Base-by-base conservation (phyloP, 441 rosid species). In the Theobroma grandiflorum region DNA sequence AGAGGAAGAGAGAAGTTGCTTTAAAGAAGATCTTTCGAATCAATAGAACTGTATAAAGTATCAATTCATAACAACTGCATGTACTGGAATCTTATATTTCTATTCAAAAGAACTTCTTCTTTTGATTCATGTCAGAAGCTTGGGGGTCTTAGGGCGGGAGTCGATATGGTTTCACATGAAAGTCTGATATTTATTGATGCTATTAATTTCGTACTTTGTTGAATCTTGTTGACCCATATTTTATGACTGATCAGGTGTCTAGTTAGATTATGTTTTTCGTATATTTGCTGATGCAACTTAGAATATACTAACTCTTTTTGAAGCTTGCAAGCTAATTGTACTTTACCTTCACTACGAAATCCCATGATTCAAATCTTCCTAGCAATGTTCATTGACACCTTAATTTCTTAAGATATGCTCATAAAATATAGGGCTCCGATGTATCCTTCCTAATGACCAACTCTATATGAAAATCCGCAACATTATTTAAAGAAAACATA, bases 381-480 rank as follows among this genome's bases (percentile, higher is more conserved):
- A 33, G 20, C 42, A 26, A 49, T 31, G 22, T 31, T 70, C 57
- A 49, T 50, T 53, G 26, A 9, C 35, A 8, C 61, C 61, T 71
- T 33, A 33, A 20, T n/a, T 72, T 53, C 64, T 50, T n/a, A 6
- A 37, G 35, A 72, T 10, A 18, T 72, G 62, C 47, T 72, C 76
- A 37, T 72, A 72, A 72, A 72, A 72, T 72, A 72, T 72, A 72
- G 33, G 63, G 18, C 14, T 55, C n/a, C 31, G 31, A 26, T 26
- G 1, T 0, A 26, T 26, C 31, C 49, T 10, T n/a, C 33, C 47
- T n/a, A 42, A 53, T 72, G 45, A 53, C 1, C 45, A 10, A 53
- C 14, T 40, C 15, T 26, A 31, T 14, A 43, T 68, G 9, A 43
- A 68, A 67, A 63, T 35, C 42, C 4, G 0, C 11, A 1, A 38